Percentiles rank a stretch among this genome's conserved stretches.
phyloP scores from a whole-genome alignment of 139 green algal species.

The Volvox africanus region DNA sequence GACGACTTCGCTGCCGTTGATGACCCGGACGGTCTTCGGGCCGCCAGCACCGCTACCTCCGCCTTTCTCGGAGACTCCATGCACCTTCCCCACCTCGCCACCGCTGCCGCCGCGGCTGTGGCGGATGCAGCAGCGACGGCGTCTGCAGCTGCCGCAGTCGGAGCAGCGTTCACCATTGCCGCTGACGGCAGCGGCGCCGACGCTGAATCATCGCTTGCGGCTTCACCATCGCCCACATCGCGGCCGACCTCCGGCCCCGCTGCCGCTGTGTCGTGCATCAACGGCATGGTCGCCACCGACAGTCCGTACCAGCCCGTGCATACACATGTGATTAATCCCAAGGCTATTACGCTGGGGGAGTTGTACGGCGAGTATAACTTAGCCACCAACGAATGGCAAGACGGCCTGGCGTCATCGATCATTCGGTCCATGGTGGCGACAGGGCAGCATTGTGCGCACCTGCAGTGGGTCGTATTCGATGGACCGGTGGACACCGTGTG shows the following conservation, averaged over 20 bases:
- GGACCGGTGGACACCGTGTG: conserved; percentile 88
- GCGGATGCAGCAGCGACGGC: background rate
- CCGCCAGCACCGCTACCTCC: background rate
- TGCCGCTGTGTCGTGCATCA: background rate
- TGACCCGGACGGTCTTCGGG: background rate
- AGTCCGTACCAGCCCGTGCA: conserved; percentile 49
- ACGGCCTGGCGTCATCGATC: conserved; percentile 80
- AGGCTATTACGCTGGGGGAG: conserved; percentile 86
- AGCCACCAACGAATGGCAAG: conserved; percentile 86
- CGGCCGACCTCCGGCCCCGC: background rate
- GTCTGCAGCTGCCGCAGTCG: background rate
- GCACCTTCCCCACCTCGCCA: conserved; percentile 1
- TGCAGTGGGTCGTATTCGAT: conserved; percentile 90
- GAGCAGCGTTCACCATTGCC: background rate
- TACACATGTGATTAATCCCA: conserved; percentile 83
- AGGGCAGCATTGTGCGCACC: conserved; percentile 42
- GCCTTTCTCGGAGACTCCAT: background rate
- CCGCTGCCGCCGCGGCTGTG: background rate
- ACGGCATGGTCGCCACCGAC: background rate
- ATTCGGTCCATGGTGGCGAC: conserved; percentile 70
- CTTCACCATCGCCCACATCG: too few relatives aligned
- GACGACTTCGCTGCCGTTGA: background rate
- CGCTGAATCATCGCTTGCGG: background rate
- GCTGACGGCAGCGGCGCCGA: background rate
- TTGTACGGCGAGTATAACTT: conserved; percentile 87